Evolutionary conservation across 768 basidiomycete genomes (phyloP).

Genomic region (Hygrophorus russula): DNA sequence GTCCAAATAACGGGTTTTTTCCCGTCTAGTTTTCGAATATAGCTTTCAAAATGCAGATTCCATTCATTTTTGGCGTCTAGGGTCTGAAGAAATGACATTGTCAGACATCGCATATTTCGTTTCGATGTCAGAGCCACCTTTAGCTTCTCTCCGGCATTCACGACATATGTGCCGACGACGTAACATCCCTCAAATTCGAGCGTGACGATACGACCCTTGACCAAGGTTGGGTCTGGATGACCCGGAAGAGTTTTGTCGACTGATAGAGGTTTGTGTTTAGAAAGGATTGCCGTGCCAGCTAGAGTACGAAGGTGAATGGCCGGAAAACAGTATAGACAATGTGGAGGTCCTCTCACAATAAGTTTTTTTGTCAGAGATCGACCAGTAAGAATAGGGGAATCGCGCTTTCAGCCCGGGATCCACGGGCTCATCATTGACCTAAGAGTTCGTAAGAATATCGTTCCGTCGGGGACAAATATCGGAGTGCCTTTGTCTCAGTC

Average conservation of each 20-base stretch:
- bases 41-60: slow-evolving; percentile 50
- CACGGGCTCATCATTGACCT: slow-evolving; percentile 65
- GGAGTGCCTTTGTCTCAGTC: slow-evolving; percentile 71
- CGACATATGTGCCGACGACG: slow-evolving; percentile 72
- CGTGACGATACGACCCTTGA: slow-evolving; percentile 73
- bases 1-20: slow-evolving; percentile 83
- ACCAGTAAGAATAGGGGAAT: slow-evolving; percentile 69
- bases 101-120: not conserved
- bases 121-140: slow-evolving; percentile 36
- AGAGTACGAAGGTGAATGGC: not conserved
- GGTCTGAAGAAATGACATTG: slow-evolving; percentile 33
- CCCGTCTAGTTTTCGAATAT: slow-evolving; percentile 62
- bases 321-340: not conserved
- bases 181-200: slow-evolving; percentile 68
- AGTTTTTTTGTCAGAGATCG: slow-evolving; percentile 66
- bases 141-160: slow-evolving; percentile 68
- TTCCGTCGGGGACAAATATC: slow-evolving; percentile 2
- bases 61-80: slow-evolving; percentile 67
- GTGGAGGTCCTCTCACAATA: slow-evolving; percentile 40
- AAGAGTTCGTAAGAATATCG: slow-evolving; percentile 3
- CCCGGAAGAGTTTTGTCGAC: slow-evolving; percentile 61
- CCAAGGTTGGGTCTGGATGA: slow-evolving; percentile 49
- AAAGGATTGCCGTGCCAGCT: slow-evolving; percentile 79
- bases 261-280: slow-evolving; percentile 61
- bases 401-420: slow-evolving; percentile 44